Evolutionary conservation across 1,284 basidiomycete genomes (phyloP), one percentile per base, ranked within the genome.

Genomic region (Marasmius tenuissimus): DNA sequence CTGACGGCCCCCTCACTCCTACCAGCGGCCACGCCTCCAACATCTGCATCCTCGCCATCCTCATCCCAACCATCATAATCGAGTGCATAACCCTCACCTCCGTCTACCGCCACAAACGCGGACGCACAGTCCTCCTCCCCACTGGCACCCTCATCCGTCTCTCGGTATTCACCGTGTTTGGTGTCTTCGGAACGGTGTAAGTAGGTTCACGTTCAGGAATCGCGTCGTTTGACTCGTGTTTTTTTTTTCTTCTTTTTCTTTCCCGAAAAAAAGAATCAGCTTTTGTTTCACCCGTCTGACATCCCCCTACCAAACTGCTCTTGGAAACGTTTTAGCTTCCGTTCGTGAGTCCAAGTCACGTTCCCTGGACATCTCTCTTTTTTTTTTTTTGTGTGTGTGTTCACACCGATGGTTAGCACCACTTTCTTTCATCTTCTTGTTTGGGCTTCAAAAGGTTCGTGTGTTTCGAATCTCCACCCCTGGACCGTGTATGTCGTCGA

Each of bases 1-100:
- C 33, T 8, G 35, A 38, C 34, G 37, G 50, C 12, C 18, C 10
- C 20, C 20, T 35, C 39, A 11, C 54, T 8, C 37, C 49, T n/a
- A 14, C n/a, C 40, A 66, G 65, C 9, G 40, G 50, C 4, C 51
- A 50, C 50, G 53, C 58, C 14, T 51, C 59, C 3, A 45, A 52
- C 16, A 59, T 61, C 14, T 62, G 51, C 34, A 58, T 59, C 14
- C 47, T 53, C 16, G 18, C 53, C 3, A 53, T 66, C 2, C 61
- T 66, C 63, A 38, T 61, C 45, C 63, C 59, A 9, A 66, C 65
- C 12, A 49, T 61, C 35, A 54, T 53, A 27, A 48, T 64, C 16
- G 35, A 61, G 20, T 20, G 5, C 45, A n/a, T 56, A 4, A 55
- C 59, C 7, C 27, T 45, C 34, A 22, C 27, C 1, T 56, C 51